These are phyloP conservation scores for Exophiala sp. DNA, from an alignment of 2,329 filamentous ascomycete genomes.

Conservation along the genomic window DNA sequence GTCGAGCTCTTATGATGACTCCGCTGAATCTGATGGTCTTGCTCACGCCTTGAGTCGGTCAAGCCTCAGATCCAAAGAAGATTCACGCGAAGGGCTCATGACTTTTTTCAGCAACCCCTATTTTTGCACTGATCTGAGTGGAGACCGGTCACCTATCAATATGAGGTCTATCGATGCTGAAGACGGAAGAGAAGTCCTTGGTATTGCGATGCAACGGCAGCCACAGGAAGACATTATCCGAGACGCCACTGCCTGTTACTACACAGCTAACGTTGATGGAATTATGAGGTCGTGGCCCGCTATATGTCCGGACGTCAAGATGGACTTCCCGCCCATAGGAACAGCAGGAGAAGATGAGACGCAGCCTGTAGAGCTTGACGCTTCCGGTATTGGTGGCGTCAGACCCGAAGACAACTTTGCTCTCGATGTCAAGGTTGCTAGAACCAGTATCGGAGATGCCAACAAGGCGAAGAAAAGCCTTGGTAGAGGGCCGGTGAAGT, in stretches of 20 bases:
- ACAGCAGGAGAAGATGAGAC: slow-evolving; percentile 24
- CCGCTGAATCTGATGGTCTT: slow-evolving; percentile 43
- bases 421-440: slow-evolving; percentile 30
- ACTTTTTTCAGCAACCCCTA: slow-evolving; percentile 78
- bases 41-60: slow-evolving; percentile 50
- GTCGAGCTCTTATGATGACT: slow-evolving; percentile 49
- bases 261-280: slow-evolving; percentile 5
- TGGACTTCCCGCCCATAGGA: slow-evolving; percentile 20
- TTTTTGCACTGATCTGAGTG: slow-evolving; percentile 72
- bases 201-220: slow-evolving; percentile 4
- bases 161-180: slow-evolving; percentile 5
- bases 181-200: slow-evolving; percentile 11
- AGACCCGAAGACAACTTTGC: slow-evolving; percentile 36
- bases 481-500: slow-evolving; percentile 9
- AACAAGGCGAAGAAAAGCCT: background rate
- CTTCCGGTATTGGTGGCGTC: slow-evolving; percentile 35
- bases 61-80: slow-evolving; percentile 41
- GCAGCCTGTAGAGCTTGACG: slow-evolving; percentile 30
- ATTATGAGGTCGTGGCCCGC: background rate
- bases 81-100: slow-evolving; percentile 63
- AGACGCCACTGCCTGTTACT: slow-evolving; percentile 25
- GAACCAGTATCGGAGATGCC: slow-evolving; percentile 2
- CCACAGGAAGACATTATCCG: slow-evolving; percentile 18
- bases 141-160: slow-evolving; percentile 25
- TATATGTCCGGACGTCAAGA: slow-evolving; percentile 13